These are phyloP conservation scores for Phytophthora meadii DNA, from an alignment of 352 stramenopile genomes.

Conservation along the genomic window DNA sequence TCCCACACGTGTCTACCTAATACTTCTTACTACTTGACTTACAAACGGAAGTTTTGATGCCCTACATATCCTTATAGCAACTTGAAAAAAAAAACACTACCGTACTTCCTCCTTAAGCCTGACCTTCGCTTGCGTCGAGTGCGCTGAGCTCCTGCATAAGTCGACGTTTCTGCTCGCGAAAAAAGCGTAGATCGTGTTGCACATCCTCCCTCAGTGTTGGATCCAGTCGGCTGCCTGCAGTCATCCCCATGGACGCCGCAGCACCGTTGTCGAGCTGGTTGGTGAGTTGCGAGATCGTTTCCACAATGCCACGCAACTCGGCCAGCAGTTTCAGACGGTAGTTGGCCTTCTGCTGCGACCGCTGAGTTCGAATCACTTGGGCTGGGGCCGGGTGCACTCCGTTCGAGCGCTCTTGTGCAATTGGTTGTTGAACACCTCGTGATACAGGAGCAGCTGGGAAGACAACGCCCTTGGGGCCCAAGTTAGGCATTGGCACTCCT, in stretches of 20 bases:
- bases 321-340: conserved; percentile 37
- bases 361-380: conserved; percentile 8
- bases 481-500: conserved; percentile 9
- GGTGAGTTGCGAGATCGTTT: conserved; percentile 36
- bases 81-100: conserved; percentile 3
- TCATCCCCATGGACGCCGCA: conserved; percentile 21
- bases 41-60: conserved; percentile 7
- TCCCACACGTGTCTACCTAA: conserved; percentile 13
- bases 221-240: conserved; percentile 22
- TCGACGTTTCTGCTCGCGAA: conserved; percentile 36
- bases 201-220: conserved; percentile 37
- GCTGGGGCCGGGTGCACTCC: conserved; percentile 9
- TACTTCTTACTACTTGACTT: conserved; percentile 25
- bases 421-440: neutral
- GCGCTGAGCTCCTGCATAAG: conserved; percentile 33
- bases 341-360: conserved; percentile 29
- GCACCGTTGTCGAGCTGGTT: conserved; percentile 29
- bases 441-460: neutral
- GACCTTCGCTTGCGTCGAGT: conserved; percentile 17
- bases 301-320: conserved; percentile 40
- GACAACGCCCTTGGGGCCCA: conserved; percentile 2
- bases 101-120: conserved; percentile 7
- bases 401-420: conserved; percentile 5
- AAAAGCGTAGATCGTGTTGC: conserved; percentile 40
- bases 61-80: neutral